Conservation (phyloP, 2,329 filamentous ascomycete genomes). For the Ophiocordyceps unilateralis region DNA sequence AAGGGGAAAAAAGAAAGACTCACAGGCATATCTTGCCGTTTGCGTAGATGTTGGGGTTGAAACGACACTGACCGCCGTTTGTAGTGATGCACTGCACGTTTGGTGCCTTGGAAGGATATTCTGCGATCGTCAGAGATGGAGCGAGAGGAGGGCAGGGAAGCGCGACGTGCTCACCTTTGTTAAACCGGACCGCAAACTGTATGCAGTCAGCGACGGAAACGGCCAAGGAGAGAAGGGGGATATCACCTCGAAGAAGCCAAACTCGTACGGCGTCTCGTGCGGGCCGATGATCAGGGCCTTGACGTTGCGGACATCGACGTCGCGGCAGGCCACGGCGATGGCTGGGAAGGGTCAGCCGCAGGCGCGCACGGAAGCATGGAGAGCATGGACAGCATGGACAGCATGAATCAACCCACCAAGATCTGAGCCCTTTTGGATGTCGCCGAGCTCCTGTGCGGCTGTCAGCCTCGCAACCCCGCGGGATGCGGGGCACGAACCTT, state of each 20-base stretch:
- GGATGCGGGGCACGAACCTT: conserved; percentile 36
- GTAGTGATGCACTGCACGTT: conserved; percentile 58
- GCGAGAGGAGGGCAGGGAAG: background rate
- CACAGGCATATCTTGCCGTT: conserved; percentile 83
- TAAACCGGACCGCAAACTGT: conserved; percentile 62
- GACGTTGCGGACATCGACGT: conserved; percentile 76
- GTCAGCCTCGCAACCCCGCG: conserved; percentile 7
- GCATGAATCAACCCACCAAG: conserved; percentile 46
- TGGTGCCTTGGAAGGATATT: conserved; percentile 62
- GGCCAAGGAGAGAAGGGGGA: background rate
- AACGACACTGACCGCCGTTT: conserved; percentile 72
- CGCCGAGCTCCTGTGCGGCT: conserved; percentile 55
- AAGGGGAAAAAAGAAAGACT: conserved; percentile 19
- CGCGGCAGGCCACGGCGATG: conserved; percentile 71
- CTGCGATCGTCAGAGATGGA: conserved; percentile 22
- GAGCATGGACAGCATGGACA: background rate
- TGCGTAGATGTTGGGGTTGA: conserved; percentile 95
- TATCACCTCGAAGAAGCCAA: conserved; percentile 84
- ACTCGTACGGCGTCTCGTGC: conserved; percentile 89
- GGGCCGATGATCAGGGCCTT: conserved; percentile 81
- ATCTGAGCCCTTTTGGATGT: conserved; percentile 69
- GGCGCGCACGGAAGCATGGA: background rate
- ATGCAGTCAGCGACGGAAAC: background rate
- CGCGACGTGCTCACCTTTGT: conserved; percentile 36
- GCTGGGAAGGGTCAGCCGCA: conserved; percentile 29